Percentiles rank a stretch among this genome's conserved stretches.
Evolutionary conservation across 805 yeast species (phyloP).

Genomic region (Ogataea populi-albae): DNA sequence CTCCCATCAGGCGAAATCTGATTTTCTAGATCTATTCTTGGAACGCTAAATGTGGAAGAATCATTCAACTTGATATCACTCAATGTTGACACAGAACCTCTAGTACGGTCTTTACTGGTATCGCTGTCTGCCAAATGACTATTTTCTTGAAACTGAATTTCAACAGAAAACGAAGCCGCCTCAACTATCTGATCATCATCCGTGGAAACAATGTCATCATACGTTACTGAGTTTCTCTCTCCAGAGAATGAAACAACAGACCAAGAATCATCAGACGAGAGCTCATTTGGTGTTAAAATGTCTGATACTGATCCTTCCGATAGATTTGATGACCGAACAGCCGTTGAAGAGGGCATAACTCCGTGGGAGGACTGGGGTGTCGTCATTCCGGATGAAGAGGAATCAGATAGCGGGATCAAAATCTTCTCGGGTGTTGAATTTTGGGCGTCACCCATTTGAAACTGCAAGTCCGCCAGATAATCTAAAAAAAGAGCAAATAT

Average conservation of each 20-base stretch:
- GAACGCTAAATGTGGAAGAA: slow-evolving; percentile 16
- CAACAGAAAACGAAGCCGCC: too few species aligned
- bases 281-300: slow-evolving; percentile 19
- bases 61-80: slow-evolving; percentile 9
- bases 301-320: slow-evolving; percentile 11
- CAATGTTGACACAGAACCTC: slow-evolving; percentile 21
- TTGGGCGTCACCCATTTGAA: too few species aligned
- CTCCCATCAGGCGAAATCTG: not conserved
- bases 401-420: too few species aligned
- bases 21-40: slow-evolving; percentile 10
- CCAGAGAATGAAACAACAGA: slow-evolving; percentile 18
- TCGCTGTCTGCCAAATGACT: too few species aligned
- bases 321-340: not conserved
- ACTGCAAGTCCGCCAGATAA: too few species aligned
- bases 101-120: slow-evolving; percentile 2
- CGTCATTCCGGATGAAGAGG: slow-evolving; percentile 9
- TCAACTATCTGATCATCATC: slow-evolving; percentile 15
- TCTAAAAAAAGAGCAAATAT: too few species aligned
- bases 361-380: slow-evolving; percentile 8
- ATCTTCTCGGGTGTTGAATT: too few species aligned
- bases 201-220: slow-evolving; percentile 21
- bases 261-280: slow-evolving; percentile 25
- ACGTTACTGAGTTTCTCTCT: slow-evolving; percentile 11
- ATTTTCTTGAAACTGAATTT: too few species aligned
- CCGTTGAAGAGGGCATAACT: slow-evolving; percentile 3